Base-by-base conservation (phyloP, 208 protist species). In the Pavlovales sp. region DNA sequence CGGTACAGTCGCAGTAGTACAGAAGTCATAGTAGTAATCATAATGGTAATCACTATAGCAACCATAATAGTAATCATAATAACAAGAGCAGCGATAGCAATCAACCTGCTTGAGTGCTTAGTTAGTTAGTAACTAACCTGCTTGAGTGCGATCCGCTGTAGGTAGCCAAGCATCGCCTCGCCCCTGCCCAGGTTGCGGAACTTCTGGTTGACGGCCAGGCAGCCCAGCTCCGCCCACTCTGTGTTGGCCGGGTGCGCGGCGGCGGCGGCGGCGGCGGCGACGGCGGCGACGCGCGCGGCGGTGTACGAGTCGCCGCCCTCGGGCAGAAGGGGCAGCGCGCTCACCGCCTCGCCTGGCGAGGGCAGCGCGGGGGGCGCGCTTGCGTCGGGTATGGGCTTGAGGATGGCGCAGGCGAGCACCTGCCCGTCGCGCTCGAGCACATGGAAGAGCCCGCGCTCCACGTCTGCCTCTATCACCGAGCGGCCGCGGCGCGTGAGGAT, bases 161-260 rank as follows among this genome's bases (percentile, higher is more conserved):
- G 80, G 80, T 46, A 84, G 80, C 37, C 34, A 44, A 84, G 80
- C 44, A 84, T 57, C 8, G 77, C 34, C 32, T 81, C 77, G 77
- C 77, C 77, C 8, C 40, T 28, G 30, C 44, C 41, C 30, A 20
- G 7, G 14, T 81, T 81, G 41, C 77, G 37, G 77, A 32, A 47
- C 28, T 36, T n/a, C 1, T 1, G 2, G 22, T 22, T 34, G 14
- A 84, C 80, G 34, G 39, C 44, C 11, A 84, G 44, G 41, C 46
- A 57, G 77, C 77, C 77, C 18, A 71, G 14, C 57, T 71, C 57
- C 18, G 57, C 57, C 57, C 57, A 71, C 57, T 7, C 44, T 7
- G 11, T 20, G 44, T 71, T 28, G 14, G 57, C 20, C 18, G 18
- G 2, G 57, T 2, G 7, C 57, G 57, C 57, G 1, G 20, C 57